phyloP scores from a whole-genome alignment of 2,329 filamentous ascomycete genomes.

The Amesomyces nigricolor region DNA sequence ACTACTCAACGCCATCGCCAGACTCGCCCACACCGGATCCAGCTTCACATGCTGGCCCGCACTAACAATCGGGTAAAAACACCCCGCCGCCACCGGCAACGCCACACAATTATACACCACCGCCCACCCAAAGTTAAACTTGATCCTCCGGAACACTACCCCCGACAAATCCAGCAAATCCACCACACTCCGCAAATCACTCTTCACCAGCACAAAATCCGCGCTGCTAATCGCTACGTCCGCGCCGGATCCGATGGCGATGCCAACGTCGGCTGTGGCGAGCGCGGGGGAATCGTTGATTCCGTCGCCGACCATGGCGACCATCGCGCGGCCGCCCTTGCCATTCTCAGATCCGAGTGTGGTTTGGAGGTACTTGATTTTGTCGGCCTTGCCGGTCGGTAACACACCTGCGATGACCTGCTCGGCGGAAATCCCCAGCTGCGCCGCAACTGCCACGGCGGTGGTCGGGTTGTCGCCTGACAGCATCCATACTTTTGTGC shows the following conservation, averaged over 20 bases:
- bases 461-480: constrained; percentile 88
- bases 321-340: constrained; percentile 41
- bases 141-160: constrained; percentile 70
- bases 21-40: constrained; percentile 77
- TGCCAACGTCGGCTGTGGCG: constrained; percentile 72
- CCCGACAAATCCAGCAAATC: constrained; percentile 67
- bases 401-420: constrained; percentile 86
- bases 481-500: constrained; percentile 82
- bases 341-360: constrained; percentile 36
- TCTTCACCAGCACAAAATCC: constrained; percentile 72
- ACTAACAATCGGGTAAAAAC: constrained; percentile 56
- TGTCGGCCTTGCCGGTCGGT: constrained; percentile 73
- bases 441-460: constrained; percentile 68
- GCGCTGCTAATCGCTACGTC: constrained; percentile 79
- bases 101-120: constrained; percentile 74
- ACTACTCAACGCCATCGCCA: constrained; percentile 90
- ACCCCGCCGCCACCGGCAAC: constrained; percentile 75
- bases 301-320: constrained; percentile 85
- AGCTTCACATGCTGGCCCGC: constrained; percentile 54
- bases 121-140: constrained; percentile 83
- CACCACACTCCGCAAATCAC: constrained; percentile 60
- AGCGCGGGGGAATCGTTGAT: constrained; percentile 86
- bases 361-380: constrained; percentile 59
- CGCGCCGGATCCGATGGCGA: constrained; percentile 76
- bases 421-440: constrained; percentile 64